These are phyloP conservation scores for Sclerotinia trifoliorum DNA, from an alignment of 2,329 filamentous ascomycete genomes.

Conservation along the genomic window DNA sequence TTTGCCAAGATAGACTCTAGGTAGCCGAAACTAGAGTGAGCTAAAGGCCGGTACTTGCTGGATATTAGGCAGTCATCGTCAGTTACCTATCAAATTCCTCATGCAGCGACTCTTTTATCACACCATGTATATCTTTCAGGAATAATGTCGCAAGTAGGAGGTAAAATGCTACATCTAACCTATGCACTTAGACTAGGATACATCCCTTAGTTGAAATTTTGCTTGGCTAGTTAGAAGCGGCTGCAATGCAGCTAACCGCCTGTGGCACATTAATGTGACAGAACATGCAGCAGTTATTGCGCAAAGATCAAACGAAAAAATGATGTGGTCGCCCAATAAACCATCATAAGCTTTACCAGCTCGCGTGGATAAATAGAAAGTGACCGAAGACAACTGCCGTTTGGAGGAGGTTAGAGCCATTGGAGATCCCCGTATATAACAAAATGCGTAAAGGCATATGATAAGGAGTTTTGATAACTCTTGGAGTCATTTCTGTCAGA, in stretches of 20 bases:
- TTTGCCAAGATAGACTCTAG: neutral
- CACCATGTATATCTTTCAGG: too few species aligned
- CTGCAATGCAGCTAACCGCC: neutral
- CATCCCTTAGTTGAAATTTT: neutral
- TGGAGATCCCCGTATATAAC: neutral
- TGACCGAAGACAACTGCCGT: too few species aligned
- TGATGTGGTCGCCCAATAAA: too few species aligned
- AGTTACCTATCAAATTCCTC: neutral
- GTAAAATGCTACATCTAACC: too few species aligned
- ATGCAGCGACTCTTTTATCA: too few species aligned
- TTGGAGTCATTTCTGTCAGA: neutral
- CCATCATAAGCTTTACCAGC: neutral
- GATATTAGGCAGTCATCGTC: neutral
- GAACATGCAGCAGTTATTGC: neutral
- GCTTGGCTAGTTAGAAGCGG: neutral
- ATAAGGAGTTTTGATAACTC: neutral
- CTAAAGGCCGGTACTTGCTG: neutral
- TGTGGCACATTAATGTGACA: too few species aligned
- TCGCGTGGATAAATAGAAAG: neutral
- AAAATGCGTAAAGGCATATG: neutral
- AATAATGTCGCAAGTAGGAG: neutral
- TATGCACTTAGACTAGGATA: too few species aligned
- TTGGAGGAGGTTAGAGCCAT: neutral
- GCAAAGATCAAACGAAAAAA: neutral
- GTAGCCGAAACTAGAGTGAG: too few species aligned